These are phyloP conservation scores for Coemansia sp. DNA, from an alignment of 192 early-diverging fungal genomes.

Conservation along the genomic window DNA sequence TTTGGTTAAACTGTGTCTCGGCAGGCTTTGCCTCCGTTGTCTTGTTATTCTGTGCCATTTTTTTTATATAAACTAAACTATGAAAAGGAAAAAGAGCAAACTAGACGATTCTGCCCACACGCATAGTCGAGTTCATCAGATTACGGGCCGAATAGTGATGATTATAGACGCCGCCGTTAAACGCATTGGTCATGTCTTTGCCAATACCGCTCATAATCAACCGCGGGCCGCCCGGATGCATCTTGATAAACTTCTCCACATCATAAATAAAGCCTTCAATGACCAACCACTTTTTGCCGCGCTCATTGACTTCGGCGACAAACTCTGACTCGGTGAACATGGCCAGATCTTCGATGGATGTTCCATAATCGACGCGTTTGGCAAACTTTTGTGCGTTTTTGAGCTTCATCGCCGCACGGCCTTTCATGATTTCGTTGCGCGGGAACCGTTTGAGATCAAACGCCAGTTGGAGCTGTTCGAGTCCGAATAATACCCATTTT, in stretches of 20 bases:
- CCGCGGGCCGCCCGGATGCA: slow-evolving; percentile 82
- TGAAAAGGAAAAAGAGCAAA: neutral
- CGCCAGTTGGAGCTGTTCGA: slow-evolving; percentile 60
- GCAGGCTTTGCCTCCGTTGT: neutral
- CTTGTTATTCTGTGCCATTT: neutral
- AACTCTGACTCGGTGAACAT: slow-evolving; percentile 64
- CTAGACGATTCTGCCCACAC: slow-evolving; percentile 59
- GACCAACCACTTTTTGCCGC: slow-evolving; percentile 69
- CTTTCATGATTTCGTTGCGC: slow-evolving; percentile 75
- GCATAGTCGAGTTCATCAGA: slow-evolving; percentile 70
- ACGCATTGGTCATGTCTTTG: slow-evolving; percentile 79
- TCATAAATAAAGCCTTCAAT: slow-evolving; percentile 84
- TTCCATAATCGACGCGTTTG: slow-evolving; percentile 72
- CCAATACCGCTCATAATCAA: slow-evolving; percentile 72
- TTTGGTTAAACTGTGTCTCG: neutral
- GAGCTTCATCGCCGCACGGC: slow-evolving; percentile 71
- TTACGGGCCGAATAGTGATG: slow-evolving; percentile 85
- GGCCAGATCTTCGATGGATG: slow-evolving; percentile 66
- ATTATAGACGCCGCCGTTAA: slow-evolving; percentile 87
- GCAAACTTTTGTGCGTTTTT: slow-evolving; percentile 71
- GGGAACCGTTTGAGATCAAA: slow-evolving; percentile 71
- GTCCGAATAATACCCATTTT: slow-evolving; percentile 71
- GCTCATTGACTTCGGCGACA: slow-evolving; percentile 62
- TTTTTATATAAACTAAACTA: slow-evolving; percentile 1
- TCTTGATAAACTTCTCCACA: slow-evolving; percentile 73